Base-by-base conservation (phyloP, 2,329 filamentous ascomycete species). In the Phyllosticta paracitricarpa region DNA sequence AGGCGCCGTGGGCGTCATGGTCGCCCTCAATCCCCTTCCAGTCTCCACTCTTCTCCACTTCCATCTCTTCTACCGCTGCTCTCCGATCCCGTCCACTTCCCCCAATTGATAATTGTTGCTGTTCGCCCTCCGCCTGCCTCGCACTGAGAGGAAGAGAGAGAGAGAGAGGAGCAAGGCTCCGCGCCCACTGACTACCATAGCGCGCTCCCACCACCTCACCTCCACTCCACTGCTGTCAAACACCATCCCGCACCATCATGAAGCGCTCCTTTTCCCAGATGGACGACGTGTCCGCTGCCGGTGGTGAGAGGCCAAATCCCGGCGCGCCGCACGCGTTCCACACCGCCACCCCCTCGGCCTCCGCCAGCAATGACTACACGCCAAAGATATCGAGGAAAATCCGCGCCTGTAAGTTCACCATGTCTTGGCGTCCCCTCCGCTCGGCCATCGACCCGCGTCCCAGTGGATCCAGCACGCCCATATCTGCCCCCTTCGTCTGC, bases 321-420 rank as follows among this genome's bases (percentile, higher is more conserved):
- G 14, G 24, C 17, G 54, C 54, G 28, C 55, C 59, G 59, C 54
- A 61, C 48, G 33, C 59, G n/a, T 54, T 54, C 54, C 59, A 61
- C 40, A 56, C 58, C 24, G 14, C 35, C 14, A 48, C 30, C n/a
- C 54, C 56, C 5, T 30, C 25, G 28, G 54, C 54, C 25, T 56
- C 53, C n/a, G n/a, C 40, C 35, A 28, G 35, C 35, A 61, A 54
- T 6, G 58, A 61, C 24, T 54, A 61, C 58, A 61, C 54, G 12
- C 59, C 59, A 54, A 61, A 61, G 59, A 61, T 61, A 54, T 61
- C 59, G 28, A 33, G 59, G 14, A 61, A 61, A 55, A 61, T 61
- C 59, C 54, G 59, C 24, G 59, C 59, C 59, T 61, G 59, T 61
- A 25, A 61, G 59, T 61, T 19, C 19, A n/a, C 51, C 9, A 22